Base-by-base conservation (phyloP, 2,329 filamentous ascomycete species). In the Westerdykella aurantiaca region DNA sequence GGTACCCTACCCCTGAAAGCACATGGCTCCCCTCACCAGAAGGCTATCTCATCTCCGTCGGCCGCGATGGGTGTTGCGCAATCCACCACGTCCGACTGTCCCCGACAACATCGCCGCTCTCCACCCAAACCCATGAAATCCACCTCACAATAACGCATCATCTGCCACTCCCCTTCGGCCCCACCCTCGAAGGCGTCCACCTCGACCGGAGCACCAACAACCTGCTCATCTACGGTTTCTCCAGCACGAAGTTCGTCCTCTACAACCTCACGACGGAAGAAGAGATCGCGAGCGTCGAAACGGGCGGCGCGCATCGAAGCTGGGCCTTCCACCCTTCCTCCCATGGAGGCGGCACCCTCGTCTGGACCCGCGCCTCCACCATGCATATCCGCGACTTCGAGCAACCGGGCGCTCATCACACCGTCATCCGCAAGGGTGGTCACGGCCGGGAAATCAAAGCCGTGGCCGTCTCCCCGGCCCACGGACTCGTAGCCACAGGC, bases 391-490 rank as follows among this genome's bases (percentile, higher is more conserved):
- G 70, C 31, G 25, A 9, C 10, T 57, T 37, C 42, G 66, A 59
- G 2, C 70, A 76, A 25, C 47, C 44, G 3, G 47, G 56, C 13
- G 48, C 71, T 29, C 72, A 61, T 52, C 79, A 69, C 61, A 55
- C 63, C 9, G 62, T 75, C 0, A 51, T 95, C 11, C 81, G 83
- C 50, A 54, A 68, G 0, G 91, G 93, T 6, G 81, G 81, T 0
- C 93, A 98, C 65, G 93, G 93, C 0, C 76, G 93, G 43, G 93
- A 98, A 67, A 86, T 97, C 53, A 87, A 86, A 62, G 69, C 78
- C 2, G 66, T 79, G 48, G 76, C 80, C 16, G 58, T 78, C 2
- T 74, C 73, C 0, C 42, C 14, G 49, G 35, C 25, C 37, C 33
- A 31, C 9, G 29, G 25, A 12, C 58, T 84, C 4, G 70, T 86